phyloP scores from a whole-genome alignment of 768 basidiomycete genomes.

The Podaxis sp. region DNA sequence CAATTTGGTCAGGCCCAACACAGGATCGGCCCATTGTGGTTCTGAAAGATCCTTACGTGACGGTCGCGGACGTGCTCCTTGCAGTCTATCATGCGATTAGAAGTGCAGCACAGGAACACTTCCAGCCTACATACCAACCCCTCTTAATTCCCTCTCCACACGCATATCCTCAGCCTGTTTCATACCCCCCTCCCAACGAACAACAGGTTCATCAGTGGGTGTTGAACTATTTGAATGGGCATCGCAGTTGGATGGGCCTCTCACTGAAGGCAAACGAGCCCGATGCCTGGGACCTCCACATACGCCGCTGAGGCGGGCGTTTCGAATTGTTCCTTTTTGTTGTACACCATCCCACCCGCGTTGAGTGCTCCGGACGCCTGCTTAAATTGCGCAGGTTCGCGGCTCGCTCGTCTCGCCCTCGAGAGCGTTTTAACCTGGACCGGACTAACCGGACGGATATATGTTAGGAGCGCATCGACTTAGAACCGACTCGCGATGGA shows the following conservation, averaged over 20 bases:
- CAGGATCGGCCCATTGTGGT: constrained; percentile 9
- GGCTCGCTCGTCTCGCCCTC: not conserved
- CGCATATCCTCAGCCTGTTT: not conserved
- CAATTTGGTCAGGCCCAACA: constrained; percentile 6
- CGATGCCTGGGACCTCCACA: constrained; percentile 6
- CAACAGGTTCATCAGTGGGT: constrained; percentile 4
- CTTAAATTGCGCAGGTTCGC: not conserved
- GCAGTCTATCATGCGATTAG: constrained; percentile 4
- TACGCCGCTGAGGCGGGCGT: not conserved
- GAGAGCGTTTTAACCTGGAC: not conserved
- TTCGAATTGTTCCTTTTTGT: not conserved
- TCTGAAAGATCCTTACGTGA: constrained; percentile 1
- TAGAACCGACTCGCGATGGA: not conserved
- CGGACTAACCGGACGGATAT: not conserved
- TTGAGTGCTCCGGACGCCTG: not conserved
- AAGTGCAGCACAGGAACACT: not conserved
- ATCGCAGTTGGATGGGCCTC: not conserved
- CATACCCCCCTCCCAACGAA: not conserved
- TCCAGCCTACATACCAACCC: not conserved
- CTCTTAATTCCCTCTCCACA: not conserved
- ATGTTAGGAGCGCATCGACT: not conserved
- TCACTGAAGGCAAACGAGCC: not conserved
- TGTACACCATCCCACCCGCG: not conserved
- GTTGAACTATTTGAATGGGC: not conserved
- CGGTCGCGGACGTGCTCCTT: constrained; percentile 1